Base-by-base conservation (phyloP, 2,329 filamentous ascomycete genomes). In the Clonostachys rhizophaga region DNA sequence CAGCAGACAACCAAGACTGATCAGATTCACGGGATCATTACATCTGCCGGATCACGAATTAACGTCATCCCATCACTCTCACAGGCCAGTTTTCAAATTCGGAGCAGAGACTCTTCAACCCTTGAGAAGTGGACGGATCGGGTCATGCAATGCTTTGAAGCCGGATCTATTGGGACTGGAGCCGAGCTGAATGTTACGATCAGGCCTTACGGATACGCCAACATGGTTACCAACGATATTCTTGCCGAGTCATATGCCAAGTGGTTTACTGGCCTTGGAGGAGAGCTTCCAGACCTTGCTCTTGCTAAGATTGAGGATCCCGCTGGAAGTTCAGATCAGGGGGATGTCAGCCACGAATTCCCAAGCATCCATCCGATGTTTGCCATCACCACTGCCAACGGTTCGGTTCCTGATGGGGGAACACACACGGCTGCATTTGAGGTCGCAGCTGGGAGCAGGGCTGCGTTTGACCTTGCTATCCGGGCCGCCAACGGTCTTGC, bases 41-140 rank as follows among this genome's bases (percentile, higher is more conserved):
- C 60, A 7, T 59, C 71, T 13, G 66, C 62, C 0, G 69, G 69
- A 2, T 62, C 62, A 16, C 52, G 55, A 0, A 55, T 55, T 5
- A 59, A 59, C 6, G 49, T 59, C 34, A 58, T 59, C 2, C 57
- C 57, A 0, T 49, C 49, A 1, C 83, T 84, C 5, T 78, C 80
- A 17, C 77, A 74, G 39, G 76, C 75, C 56, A 85, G 82, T 6
- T 81, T 67, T 54, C 77, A 75, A 39, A 72, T 82, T 55, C 81
- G 80, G 20, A 76, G 68, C 40, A 66, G 72, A 47, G 65, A 76
- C 55, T 48, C 55, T 10, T 48, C 50, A 6, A 49, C 55, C 3
- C 40, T 56, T 0, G 54, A 60, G 5, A 47, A 51, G 11, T 56
- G 60, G 18, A 53, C 50, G 0, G 52, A 54, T 10, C 52, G 56